phyloP scores from a whole-genome alignment of 768 basidiomycete species.

The Pisolithus microcarpus region DNA sequence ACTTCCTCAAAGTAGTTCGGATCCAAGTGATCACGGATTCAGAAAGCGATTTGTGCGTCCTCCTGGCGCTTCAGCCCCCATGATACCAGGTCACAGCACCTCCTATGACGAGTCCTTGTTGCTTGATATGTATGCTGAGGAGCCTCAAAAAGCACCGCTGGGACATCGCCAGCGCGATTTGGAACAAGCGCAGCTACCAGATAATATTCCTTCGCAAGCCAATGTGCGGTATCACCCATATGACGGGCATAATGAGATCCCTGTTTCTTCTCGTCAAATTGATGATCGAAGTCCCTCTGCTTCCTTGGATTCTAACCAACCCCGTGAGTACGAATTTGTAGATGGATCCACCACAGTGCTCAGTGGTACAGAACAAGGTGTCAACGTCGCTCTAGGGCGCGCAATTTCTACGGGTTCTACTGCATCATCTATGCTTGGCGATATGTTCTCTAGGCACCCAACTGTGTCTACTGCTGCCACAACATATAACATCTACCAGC shows the following conservation, averaged over 20 bases:
- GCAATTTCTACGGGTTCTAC: slow-evolving; percentile 25
- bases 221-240: slow-evolving; percentile 11
- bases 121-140: slow-evolving; percentile 20
- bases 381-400: slow-evolving; percentile 16
- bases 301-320: slow-evolving; percentile 15
- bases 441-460: slow-evolving; percentile 17
- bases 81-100: slow-evolving; percentile 18
- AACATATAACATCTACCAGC: slow-evolving; percentile 12
- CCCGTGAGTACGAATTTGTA: slow-evolving; percentile 14
- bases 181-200: slow-evolving; percentile 15
- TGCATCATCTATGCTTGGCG: slow-evolving; percentile 19
- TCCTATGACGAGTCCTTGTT: slow-evolving; percentile 19
- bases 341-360: slow-evolving; percentile 1
- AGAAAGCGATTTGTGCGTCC: slow-evolving; percentile 22
- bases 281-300: slow-evolving; percentile 15
- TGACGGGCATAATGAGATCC: slow-evolving; percentile 2
- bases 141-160: slow-evolving; percentile 9
- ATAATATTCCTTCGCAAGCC: slow-evolving; percentile 8
- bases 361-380: slow-evolving; percentile 7
- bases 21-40: slow-evolving; percentile 14
- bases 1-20: slow-evolving; percentile 4
- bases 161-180: slow-evolving; percentile 15
- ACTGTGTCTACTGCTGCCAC: slow-evolving; percentile 23
- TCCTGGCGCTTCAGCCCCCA: slow-evolving; percentile 22
- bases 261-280: slow-evolving; percentile 12